Base-by-base conservation (phyloP, 1,284 basidiomycete genomes). In the Cryptococcus neoformans region DNA sequence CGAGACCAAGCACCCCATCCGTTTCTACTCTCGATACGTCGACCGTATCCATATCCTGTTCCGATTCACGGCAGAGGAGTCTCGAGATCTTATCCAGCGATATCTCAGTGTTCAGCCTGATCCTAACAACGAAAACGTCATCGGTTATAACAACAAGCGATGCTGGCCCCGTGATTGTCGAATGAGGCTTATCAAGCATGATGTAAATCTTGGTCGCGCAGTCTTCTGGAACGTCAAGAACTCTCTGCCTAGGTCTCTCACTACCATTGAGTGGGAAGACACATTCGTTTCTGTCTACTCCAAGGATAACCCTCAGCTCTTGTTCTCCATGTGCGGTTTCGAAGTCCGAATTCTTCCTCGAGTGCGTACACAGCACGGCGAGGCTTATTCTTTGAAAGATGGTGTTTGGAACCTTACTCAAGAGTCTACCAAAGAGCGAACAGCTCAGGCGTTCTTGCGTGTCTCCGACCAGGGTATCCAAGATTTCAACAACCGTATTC, bases 211-310 rank as follows among this genome's bases (percentile, higher is more conserved):
- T 38, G 95, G 95, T 37, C 86, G 96, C 64, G 96, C 96, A 6
- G 95, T 98, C 10, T 98, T 97, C 80, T 99, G 95, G 96, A 98
- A 98, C 68, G 92, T 99, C 76, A 98, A 98, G 81, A 95, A 98
- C 78, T 92, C 91, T 66, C 78, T 99, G 45, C 96, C 96, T 1
- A 83, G 95, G 57, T 97, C 94, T 36, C 81, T 99, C 61, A 99
- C 95, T 2, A 98, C 96, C 0, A 98, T 99, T 73, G 96, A 98
- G 75, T 99, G 95, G 95, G 93, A 97, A 64, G 92, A 96, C 74
- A 92, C 92, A 0, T 94, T 94, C 71, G 90, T 91, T 62, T 93
- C 90, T 62, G 95, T 99, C 51, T 99, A 92, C 80, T 96, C 92
- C 38, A 92, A 92, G 76, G 89, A 99, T 76, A 99, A 99, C 78